Evolutionary conservation across 2,329 filamentous ascomycete species (phyloP), one percentile per base, ranked within the genome.

Genomic region (Aspergillus piperis): DNA sequence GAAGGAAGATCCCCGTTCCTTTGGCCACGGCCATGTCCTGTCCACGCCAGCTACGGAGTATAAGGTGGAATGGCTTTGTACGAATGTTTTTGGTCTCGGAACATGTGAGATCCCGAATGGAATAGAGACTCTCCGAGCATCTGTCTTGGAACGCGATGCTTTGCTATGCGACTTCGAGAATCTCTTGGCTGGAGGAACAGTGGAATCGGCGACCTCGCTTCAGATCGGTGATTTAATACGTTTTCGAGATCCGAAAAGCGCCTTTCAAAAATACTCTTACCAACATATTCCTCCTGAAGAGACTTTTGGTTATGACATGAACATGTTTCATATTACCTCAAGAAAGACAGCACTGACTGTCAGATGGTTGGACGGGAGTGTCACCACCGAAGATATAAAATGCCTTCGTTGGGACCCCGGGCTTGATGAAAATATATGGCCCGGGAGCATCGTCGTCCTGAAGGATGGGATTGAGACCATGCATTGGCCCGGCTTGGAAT

Each of bases 341-440:
- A 82, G 81, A 10, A 75, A 74, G 19, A 83, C 83, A 2, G 72
- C 75, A n/a, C 81, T 82, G 11, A 81, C 75, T 1, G 81, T 88
- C 4, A 80, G 82, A 62, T 88, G 86, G 86, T 85, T 87, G 66
- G 83, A 88, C 67, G 76, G 82, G 15, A 79, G 78, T 8, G 73
- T 82, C 30, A 83, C 82, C 0, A 75, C 76, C 27, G 78, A 84
- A 42, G 55, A 70, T 11, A 79, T 80, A 44, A 78, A 76, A 8
- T 69, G 75, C 6, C 66, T 88, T 3, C 72, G 63, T 47, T 63
- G 32, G 25, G 66, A 66, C 61, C 49, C 53, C 17, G 58, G 63
- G 5, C 62, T 68, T 42, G 83, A 86, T 50, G 80, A 84, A 57
- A 83, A 86, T 58, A 78, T 85, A 1, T 85, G 83, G 79, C 84